Base-by-base conservation (phyloP, 2,329 filamentous ascomycete species). In the Xylaria hypoxylon region DNA sequence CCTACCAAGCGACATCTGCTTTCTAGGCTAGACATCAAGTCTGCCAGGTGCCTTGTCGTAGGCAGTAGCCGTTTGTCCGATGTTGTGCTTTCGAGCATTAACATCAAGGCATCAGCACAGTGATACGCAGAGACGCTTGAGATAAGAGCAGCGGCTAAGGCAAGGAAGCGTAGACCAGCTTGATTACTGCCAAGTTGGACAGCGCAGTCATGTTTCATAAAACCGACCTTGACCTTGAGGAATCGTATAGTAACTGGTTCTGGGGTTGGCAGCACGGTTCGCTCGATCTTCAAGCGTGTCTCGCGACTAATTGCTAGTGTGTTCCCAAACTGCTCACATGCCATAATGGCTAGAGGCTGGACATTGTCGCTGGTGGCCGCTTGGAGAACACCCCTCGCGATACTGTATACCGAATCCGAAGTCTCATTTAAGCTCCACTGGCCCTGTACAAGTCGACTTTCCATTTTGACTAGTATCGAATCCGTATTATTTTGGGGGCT, bases 301-400 rank as follows among this genome's bases (percentile, higher is more conserved):
- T 67, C 53, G 5, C 22, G 59, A 33, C 59, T 63, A 22, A 67
- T 55, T 42, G 59, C 59, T 2, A 67, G 28, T 1, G 59, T 67
- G n/a, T 67, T 67, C 26, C 64, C 59, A 33, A 67, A 67, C 35
- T 59, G 44, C 7, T 67, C 59, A 19, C 64, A 67, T 33, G 55
- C 64, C 42, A 67, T 40, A 10, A 67, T 48, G 13, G 64, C 64
- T 13, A 67, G 33, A 13, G 64, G 64, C 53, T 63, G 59, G 6
- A 63, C 55, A 24, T 67, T 67, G n/a, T 63, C 64, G 42, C 53
- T 63, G 22, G 59, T 63, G 5, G 55, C 55, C 7, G 64, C 64
- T 38, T 67, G 19, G 5, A 67, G 48, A 33, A 67, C 19, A 15
- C 64, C 55, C 24, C 55, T 63, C n/a, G 53, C 19, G 6, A 67